A percentile compares a stretch with the other conserved stretches of the same genome.
Evolutionary conservation across 306 rosid species (phyloP).

Genomic region (Fagus sylvatica): DNA sequence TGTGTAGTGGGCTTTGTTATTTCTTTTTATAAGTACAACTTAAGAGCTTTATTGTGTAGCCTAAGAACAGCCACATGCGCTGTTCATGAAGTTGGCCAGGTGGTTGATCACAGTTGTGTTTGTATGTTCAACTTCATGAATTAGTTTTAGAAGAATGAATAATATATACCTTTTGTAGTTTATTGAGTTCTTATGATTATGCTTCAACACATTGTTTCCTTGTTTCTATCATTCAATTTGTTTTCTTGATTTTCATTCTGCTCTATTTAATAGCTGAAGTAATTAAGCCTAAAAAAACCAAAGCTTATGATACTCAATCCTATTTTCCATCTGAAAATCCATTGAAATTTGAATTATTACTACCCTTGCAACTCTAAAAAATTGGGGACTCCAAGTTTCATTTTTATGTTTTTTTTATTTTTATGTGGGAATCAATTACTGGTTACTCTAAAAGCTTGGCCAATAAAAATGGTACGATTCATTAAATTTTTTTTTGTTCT

Average conservation of each 20-base stretch:
- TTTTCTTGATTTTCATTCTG: neutral
- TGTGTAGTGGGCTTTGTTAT: conserved; percentile 19
- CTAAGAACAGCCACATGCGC: conserved; percentile 39
- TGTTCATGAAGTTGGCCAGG: conserved; percentile 41
- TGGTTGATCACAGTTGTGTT: conserved; percentile 34
- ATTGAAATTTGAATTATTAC: neutral
- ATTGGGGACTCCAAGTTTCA: too few species aligned
- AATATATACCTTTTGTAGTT: neutral
- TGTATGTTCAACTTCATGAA: conserved; percentile 28
- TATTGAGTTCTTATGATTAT: neutral
- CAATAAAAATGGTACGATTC: too few species aligned
- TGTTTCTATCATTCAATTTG: neutral
- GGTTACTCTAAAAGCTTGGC: too few species aligned
- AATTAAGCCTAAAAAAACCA: neutral
- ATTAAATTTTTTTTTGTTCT: too few species aligned
- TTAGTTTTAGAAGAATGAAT: conserved; percentile 22
- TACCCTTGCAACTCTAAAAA: too few species aligned
- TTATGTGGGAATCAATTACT: too few species aligned
- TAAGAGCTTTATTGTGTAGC: conserved; percentile 8
- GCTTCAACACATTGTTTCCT: neutral
- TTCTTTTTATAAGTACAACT: neutral
- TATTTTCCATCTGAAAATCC: neutral
- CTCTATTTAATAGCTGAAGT: neutral
- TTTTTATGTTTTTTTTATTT: too few species aligned
- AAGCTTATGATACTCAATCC: neutral